Percentiles rank a stretch among this genome's conserved stretches.
Evolutionary conservation across 257 asterid genomes (phyloP).

Genomic region (Ajuga chamaepitys): DNA sequence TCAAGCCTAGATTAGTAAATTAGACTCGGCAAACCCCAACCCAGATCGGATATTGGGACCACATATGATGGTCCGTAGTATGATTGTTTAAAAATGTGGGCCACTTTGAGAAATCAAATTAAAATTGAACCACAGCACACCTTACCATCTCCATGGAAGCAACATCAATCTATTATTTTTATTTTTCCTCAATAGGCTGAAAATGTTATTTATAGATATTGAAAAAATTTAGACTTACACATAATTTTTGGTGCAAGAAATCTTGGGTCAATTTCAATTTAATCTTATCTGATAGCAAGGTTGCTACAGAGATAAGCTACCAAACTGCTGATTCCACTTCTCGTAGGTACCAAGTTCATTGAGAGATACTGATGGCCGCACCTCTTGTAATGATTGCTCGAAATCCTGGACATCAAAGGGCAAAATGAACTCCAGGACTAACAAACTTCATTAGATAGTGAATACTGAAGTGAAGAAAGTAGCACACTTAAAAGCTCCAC

Average conservation of each 20-base stretch:
- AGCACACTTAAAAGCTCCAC: neutral
- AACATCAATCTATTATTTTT: too few relatives aligned
- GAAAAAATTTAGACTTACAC: too few relatives aligned
- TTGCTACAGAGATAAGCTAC: conserved; percentile 73
- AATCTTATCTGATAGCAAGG: conserved; percentile 5
- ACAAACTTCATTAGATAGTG: neutral
- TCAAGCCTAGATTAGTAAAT: too few relatives aligned
- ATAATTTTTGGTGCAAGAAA: neutral
- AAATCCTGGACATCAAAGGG: conserved; percentile 52
- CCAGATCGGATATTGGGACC: too few relatives aligned
- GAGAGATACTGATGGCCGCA: conserved; percentile 87
- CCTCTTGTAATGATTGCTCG: conserved; percentile 80
- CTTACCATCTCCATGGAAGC: too few relatives aligned
- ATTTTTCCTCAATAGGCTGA: neutral
- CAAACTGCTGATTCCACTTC: conserved; percentile 90
- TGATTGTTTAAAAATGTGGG: too few relatives aligned
- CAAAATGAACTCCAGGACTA: neutral
- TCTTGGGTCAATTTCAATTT: neutral
- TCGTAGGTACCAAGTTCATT: conserved; percentile 77
- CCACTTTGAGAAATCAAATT: too few relatives aligned
- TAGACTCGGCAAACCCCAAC: too few relatives aligned
- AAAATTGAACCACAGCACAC: too few relatives aligned
- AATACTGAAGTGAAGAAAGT: neutral
- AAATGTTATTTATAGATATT: neutral
- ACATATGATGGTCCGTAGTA: too few relatives aligned